phyloP scores from a whole-genome alignment of 2,329 filamentous ascomycete species.

The Corniculantispora saksenae region DNA sequence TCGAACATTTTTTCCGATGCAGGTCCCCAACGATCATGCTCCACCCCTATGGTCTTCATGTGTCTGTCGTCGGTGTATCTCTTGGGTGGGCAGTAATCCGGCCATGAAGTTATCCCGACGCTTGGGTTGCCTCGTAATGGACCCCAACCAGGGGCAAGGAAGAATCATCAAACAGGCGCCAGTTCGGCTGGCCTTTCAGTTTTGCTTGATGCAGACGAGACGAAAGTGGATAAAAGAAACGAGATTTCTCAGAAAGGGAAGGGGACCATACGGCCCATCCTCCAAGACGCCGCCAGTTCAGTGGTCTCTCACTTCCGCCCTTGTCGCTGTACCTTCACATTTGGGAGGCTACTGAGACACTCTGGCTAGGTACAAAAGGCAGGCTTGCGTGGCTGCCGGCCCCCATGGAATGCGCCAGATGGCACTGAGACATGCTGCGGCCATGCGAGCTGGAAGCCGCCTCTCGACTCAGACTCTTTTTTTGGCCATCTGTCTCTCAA shows the following conservation, averaged over 20 bases:
- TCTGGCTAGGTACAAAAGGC: neutral
- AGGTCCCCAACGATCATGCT: neutral
- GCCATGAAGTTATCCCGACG: slow-evolving; percentile 4
- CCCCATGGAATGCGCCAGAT: slow-evolving; percentile 9
- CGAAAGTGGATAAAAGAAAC: slow-evolving; percentile 6
- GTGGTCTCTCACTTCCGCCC: neutral
- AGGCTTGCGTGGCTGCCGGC: neutral
- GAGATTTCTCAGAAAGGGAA: neutral
- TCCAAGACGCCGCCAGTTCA: no score
- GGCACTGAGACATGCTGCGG: slow-evolving; percentile 15
- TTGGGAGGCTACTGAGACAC: neutral
- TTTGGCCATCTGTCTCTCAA: slow-evolving; percentile 3
- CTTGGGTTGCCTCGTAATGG: neutral
- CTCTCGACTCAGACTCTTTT: slow-evolving; percentile 11
- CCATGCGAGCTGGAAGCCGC: slow-evolving; percentile 16
- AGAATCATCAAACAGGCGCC: neutral
- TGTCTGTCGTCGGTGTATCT: neutral
- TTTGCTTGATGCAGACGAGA: slow-evolving; percentile 5
- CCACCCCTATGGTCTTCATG: neutral
- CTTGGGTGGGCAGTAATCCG: slow-evolving; percentile 3
- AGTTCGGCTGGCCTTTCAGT: neutral
- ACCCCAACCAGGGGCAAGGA: neutral
- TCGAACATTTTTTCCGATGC: neutral
- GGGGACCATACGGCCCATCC: neutral
- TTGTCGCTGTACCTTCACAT: no score